Percentiles rank a stretch among this genome's conserved stretches.
These are phyloP conservation scores for Aspergillus felis DNA, from an alignment of 2,329 filamentous ascomycete species.

Conservation along the genomic window DNA sequence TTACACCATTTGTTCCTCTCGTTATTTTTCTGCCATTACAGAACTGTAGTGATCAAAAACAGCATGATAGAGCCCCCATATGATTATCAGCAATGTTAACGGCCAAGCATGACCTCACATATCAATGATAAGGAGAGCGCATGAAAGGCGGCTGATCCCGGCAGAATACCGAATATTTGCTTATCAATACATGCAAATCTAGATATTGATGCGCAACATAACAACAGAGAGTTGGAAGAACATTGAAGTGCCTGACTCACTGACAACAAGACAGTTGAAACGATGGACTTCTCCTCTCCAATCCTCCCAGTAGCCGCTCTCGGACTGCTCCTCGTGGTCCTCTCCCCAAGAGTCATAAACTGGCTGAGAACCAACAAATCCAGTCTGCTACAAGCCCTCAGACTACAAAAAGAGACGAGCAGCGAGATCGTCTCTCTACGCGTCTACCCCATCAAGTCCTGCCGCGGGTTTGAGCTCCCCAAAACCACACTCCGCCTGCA, in stretches of 20 bases:
- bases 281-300: background rate
- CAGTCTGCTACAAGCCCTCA: constrained; percentile 10
- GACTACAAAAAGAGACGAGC: constrained; percentile 13
- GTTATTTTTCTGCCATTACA: no score
- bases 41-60: no score
- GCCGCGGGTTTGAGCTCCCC: constrained; percentile 56
- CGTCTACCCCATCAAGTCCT: constrained; percentile 65
- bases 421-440: constrained; percentile 42
- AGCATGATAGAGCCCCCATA: no score
- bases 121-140: background rate
- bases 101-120: background rate
- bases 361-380: constrained; percentile 9
- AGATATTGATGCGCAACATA: background rate
- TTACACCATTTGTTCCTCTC: no score
- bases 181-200: background rate
- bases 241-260: background rate
- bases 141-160: background rate
- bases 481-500: constrained; percentile 51
- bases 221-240: background rate
- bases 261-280: background rate
- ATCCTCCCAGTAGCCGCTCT: background rate
- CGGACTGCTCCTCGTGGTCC: constrained; percentile 7
- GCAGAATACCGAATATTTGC: background rate
- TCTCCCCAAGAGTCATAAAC: constrained; percentile 12
- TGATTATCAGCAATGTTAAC: no score